Percentiles rank a stretch among this genome's conserved stretches.
These are phyloP conservation scores for Microstroma glucosiphilum DNA, from an alignment of 1,284 basidiomycete species.

Conservation along the genomic window DNA sequence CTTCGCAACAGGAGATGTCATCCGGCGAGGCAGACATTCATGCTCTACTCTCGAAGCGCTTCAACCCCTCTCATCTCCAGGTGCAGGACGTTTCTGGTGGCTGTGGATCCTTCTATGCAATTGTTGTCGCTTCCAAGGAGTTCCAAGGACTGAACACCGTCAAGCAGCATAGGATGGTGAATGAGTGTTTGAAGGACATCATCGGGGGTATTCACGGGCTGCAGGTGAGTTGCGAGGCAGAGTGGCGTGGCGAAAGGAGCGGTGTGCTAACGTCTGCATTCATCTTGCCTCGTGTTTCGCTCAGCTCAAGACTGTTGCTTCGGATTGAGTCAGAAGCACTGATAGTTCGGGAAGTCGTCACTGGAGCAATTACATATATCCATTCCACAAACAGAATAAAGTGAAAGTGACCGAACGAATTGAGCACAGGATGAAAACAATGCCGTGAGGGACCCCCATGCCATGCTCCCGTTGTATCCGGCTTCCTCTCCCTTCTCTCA, in stretches of 20 bases:
- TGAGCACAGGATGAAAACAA: too few species aligned
- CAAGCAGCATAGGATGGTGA: slow-evolving; percentile 91
- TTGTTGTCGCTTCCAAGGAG: slow-evolving; percentile 71
- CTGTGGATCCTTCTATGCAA: slow-evolving; percentile 92
- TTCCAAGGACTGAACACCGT: slow-evolving; percentile 82
- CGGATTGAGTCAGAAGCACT: background rate
- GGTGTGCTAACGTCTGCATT: background rate
- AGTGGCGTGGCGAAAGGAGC: background rate
- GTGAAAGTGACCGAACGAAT: too few species aligned
- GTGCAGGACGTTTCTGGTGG: slow-evolving; percentile 58
- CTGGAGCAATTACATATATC: background rate
- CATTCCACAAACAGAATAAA: slow-evolving; percentile 1
- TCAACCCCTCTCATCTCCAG: slow-evolving; percentile 58
- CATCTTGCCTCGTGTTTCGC: background rate
- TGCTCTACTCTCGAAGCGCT: slow-evolving; percentile 66
- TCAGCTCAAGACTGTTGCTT: slow-evolving; percentile 7
- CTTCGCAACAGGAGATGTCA: slow-evolving; percentile 8
- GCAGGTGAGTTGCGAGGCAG: slow-evolving; percentile 67
- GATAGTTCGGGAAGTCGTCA: background rate
- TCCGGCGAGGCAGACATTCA: slow-evolving; percentile 56
- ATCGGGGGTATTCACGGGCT: slow-evolving; percentile 88
- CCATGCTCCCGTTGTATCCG: too few species aligned
- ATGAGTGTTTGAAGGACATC: slow-evolving; percentile 77
- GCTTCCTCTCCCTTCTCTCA: slow-evolving; percentile 8
- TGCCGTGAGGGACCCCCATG: too few species aligned